These are phyloP conservation scores for Cercospora sesami DNA, from an alignment of 2,329 filamentous ascomycete genomes.

Conservation along the genomic window DNA sequence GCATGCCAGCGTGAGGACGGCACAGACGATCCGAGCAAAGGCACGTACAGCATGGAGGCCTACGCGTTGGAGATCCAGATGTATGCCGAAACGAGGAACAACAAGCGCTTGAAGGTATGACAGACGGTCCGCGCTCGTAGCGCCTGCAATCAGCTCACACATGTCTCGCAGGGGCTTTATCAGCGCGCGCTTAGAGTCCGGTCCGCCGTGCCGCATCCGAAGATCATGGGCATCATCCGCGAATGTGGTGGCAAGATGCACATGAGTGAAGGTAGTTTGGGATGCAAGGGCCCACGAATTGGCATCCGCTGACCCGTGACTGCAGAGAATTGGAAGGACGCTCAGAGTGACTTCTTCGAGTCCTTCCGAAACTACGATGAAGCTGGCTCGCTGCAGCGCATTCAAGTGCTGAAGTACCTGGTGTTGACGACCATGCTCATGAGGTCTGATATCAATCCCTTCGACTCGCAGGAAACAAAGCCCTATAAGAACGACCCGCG, in stretches of 20 bases:
- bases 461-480: slow-evolving; percentile 98
- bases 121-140: slow-evolving; percentile 14
- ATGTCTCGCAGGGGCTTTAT: slow-evolving; percentile 64
- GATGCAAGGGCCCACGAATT: slow-evolving; percentile 29
- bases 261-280: slow-evolving; percentile 75
- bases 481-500: slow-evolving; percentile 94
- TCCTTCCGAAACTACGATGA: slow-evolving; percentile 99
- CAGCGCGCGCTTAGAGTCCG: slow-evolving; percentile 87
- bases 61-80: slow-evolving; percentile 98
- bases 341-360: slow-evolving; percentile 97
- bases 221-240: slow-evolving; percentile 98
- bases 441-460: slow-evolving; percentile 97
- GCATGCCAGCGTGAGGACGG: slow-evolving; percentile 87
- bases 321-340: slow-evolving; percentile 92
- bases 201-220: slow-evolving; percentile 96
- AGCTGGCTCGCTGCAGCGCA: slow-evolving; percentile 90
- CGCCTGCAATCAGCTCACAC: slow-evolving; percentile 21
- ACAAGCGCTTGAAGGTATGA: slow-evolving; percentile 82
- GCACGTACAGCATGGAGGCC: slow-evolving; percentile 91
- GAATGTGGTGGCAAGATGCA: slow-evolving; percentile 99
- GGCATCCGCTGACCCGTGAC: slow-evolving; percentile 28
- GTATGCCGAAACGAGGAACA: slow-evolving; percentile 95
- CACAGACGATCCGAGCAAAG: slow-evolving; percentile 87
- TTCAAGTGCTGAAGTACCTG: slow-evolving; percentile 95
- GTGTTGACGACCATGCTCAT: slow-evolving; percentile 97